Evolutionary conservation across 805 yeast species (phyloP), one percentile per base, ranked within the genome.

Genomic region (Cyberlindnera misumaiensis): DNA sequence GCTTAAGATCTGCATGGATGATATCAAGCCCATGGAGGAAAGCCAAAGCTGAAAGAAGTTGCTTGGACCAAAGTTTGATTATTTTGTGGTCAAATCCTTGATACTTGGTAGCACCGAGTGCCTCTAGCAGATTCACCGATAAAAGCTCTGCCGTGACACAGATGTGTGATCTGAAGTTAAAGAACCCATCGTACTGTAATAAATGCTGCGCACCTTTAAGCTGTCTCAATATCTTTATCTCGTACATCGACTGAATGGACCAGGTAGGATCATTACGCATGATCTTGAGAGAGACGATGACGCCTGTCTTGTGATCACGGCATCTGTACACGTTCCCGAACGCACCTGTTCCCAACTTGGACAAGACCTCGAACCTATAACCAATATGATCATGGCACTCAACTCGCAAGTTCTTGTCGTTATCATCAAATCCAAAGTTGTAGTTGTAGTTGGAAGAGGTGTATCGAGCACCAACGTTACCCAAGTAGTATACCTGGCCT

Each of bases 1-100:
- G 96, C 53, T 87, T 87, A 40, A 87, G 63, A 55, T 87, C 96
- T 51, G 95, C 86, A 55, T 87, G 96, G 18, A 87, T 75, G 6
- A 87, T 70, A 11, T 68, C 64, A 20, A 66, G 53, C 0, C 60
- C 46, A 48, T 82, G 88, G 26, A 87, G 64, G 45, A 67, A 77
- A n/a, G 67, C 57, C 32, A 87, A 56, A 0, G 85, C 89, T 7
- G 63, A 55, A 11, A 84, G 58, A 4, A 83, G 62, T 43, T 83
- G 85, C 30, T 47, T 54, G 0, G 80, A 62, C 52, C 85, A 70
- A 18, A 52, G 52, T 45, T 60, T 56, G 9, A 78, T 52, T 1
- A 76, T 45, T 1, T 49, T 34, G 30, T 66, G 54, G 9, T 68
- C 60, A 17, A 80, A 55, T 0, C 85, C 85, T 42, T 59, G 60